Base-by-base conservation (phyloP, 2,329 filamentous ascomycete genomes). In the Tolypocladium inflatum region DNA sequence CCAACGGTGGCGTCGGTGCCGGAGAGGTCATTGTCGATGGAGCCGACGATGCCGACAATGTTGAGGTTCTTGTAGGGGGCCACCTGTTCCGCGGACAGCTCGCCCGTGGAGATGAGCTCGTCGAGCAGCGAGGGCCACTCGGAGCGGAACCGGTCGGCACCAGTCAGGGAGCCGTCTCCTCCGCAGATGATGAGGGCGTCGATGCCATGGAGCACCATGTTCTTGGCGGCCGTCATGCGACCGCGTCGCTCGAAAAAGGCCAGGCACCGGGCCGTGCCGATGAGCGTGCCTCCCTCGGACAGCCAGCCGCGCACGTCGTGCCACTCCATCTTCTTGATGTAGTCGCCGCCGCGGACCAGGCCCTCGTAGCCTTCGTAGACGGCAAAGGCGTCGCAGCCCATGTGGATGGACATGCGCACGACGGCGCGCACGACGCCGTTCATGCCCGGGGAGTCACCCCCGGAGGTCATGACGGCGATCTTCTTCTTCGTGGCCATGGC, bases 1-100 rank as follows among this genome's bases (percentile, higher is more conserved):
- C 94, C 94, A 71, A 99, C 97, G 38, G 94, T 99, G 59, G 94
- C 93, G 73, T 99, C 94, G 15, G 94, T 99, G 63, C 91, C 91
- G 55, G 92, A 95, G 75, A 99, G 88, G 70, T 99, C 94, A 71
- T 99, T 99, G 80, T 99, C 94, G 69, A 99, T 99, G 57, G 91
- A 96, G 59, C 94, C 94, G 35, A 99, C 94, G 55, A 97, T 79
- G 54, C 94, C 94, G 57, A 97, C 93, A 64, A 99, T 96, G 75
- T 97, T 99, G 69, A 99, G 83, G 65, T 95, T 86, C 68, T 83
- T 82, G 80, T 91, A 96, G 2, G 89, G 88, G 52, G 84, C 79
- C 59, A 90, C 76, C 70, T 96, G 87, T 58, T 87, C 82, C 50
- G 77, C 68, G 8, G 84, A 87, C 66, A 97, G 80, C 68, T 93